Evolutionary conservation across 2,329 filamentous ascomycete genomes (phyloP).

Genomic region (Aspergillus calidoustus): DNA sequence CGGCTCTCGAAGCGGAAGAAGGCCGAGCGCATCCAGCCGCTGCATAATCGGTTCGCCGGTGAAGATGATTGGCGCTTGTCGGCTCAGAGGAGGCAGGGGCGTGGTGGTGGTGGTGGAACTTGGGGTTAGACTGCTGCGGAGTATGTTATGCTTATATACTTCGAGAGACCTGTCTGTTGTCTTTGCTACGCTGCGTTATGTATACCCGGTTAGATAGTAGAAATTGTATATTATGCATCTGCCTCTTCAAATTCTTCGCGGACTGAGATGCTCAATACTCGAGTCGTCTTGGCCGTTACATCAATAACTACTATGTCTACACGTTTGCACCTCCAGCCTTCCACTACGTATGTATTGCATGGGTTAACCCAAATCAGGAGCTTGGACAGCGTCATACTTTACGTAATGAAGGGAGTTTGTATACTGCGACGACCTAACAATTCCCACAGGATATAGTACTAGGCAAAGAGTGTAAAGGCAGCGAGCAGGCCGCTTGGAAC

Average conservation of each 20-base stretch:
- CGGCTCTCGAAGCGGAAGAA: constrained; percentile 87
- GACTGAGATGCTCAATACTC: no score
- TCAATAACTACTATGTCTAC: no score
- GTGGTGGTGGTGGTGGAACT: constrained; percentile 87
- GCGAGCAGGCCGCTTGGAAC: no score
- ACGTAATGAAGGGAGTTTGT: no score
- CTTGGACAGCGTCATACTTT: no score
- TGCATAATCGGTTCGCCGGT: constrained; percentile 89
- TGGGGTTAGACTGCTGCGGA: constrained; percentile 64
- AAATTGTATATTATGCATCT: constrained; percentile 8
- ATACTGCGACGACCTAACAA: no score
- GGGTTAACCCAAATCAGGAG: no score
- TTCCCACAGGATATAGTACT: no score
- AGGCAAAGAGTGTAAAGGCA: no score
- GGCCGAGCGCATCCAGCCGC: constrained; percentile 90
- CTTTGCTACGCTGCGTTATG: background rate
- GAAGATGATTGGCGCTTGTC: constrained; percentile 96
- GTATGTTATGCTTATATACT: background rate
- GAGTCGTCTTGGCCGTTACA: no score
- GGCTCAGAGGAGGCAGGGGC: constrained; percentile 81
- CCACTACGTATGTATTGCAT: no score
- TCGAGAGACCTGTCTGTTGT: background rate
- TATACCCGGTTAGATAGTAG: constrained; percentile 6
- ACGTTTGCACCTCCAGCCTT: no score
- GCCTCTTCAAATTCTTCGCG: background rate